Evolutionary conservation across 2,329 filamentous ascomycete species (phyloP), one percentile per base, ranked within the genome.

Genomic region (Colletotrichum eleusines): DNA sequence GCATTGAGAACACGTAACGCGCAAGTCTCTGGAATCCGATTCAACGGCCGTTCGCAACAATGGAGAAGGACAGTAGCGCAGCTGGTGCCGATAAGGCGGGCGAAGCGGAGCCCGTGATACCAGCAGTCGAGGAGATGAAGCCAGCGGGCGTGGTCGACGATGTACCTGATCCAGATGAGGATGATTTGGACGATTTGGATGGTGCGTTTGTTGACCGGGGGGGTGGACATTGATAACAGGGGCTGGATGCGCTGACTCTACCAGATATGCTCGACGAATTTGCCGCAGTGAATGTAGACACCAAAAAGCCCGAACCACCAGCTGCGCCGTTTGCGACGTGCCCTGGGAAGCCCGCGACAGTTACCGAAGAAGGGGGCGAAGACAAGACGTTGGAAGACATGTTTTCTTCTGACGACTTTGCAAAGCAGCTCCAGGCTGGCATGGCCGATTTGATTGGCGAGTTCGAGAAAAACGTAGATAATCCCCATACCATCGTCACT

Each of bases 221-320:
- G n/a, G n/a, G n/a, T n/a, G n/a, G n/a, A n/a, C 18, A 16, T 48
- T 5, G 38, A n/a, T 2, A n/a, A 46, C 11, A 23, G 16, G 8
- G 14, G 28, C 5, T 18, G 28, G n/a, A 3, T 33, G 28, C 50
- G 28, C 69, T 71, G 33, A 71, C 63, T 55, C n/a, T 31, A 20
- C 31, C 53, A 95, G 95, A 98, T 76, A 92, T 98, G 81, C 90
- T 99, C 33, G 94, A 98, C 78, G 93, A 98, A 74, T 99, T 99
- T 82, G 91, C 91, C 51, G 83, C 91, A 35, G 85, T 86, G 62
- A 90, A 91, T 74, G 76, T 90, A 69, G 83, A 88, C 74, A 77
- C 81, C 75, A 86, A 84, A 78, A 77, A 80, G 28, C 76, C 80
- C 28, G 62, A 50, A 23, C 53, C n/a, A 28, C 35, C 60, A 61